Evolutionary conservation across 192 early-diverging fungal genomes (phyloP).

Genomic region (Haplosporangium gracile): DNA sequence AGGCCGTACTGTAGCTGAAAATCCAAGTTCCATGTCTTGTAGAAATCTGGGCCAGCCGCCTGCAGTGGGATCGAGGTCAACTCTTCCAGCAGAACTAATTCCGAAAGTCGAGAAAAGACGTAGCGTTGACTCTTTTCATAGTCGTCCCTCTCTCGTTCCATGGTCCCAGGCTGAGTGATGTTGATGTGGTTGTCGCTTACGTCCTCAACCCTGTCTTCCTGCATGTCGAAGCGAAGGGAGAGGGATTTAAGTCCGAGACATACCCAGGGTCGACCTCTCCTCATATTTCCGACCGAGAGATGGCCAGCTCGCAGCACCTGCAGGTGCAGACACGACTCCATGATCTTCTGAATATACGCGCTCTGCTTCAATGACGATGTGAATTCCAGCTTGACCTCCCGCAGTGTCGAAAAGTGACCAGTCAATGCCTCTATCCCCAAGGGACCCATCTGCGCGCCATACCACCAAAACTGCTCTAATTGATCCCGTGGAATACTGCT

Average conservation of each 20-base stretch:
- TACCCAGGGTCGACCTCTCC: slow-evolving; percentile 7
- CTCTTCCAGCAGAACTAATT: slow-evolving; percentile 10
- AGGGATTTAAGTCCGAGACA: slow-evolving; percentile 14
- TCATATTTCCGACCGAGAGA: slow-evolving; percentile 5
- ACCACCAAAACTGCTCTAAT: slow-evolving; percentile 20
- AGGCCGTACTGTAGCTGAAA: slow-evolving; percentile 4
- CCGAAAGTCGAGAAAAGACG: slow-evolving; percentile 15
- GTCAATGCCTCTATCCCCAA: neutral
- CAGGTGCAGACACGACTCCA: slow-evolving; percentile 11
- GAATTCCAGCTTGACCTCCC: slow-evolving; percentile 15
- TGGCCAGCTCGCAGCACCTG: slow-evolving; percentile 4
- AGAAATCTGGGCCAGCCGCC: slow-evolving; percentile 11
- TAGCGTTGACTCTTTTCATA: slow-evolving; percentile 9
- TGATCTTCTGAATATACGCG: slow-evolving; percentile 12
- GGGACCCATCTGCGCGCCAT: neutral
- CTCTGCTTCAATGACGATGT: slow-evolving; percentile 14
- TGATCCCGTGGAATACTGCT: neutral
- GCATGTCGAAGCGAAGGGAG: slow-evolving; percentile 13
- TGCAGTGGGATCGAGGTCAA: slow-evolving; percentile 14
- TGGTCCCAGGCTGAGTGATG: neutral
- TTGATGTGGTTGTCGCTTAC: neutral
- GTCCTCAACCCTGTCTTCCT: slow-evolving; percentile 1
- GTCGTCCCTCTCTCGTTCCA: neutral
- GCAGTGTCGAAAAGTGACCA: slow-evolving; percentile 9
- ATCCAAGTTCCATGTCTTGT: slow-evolving; percentile 11